Base-by-base conservation (phyloP, 345 rosid species). In the Camelina hispida region DNA sequence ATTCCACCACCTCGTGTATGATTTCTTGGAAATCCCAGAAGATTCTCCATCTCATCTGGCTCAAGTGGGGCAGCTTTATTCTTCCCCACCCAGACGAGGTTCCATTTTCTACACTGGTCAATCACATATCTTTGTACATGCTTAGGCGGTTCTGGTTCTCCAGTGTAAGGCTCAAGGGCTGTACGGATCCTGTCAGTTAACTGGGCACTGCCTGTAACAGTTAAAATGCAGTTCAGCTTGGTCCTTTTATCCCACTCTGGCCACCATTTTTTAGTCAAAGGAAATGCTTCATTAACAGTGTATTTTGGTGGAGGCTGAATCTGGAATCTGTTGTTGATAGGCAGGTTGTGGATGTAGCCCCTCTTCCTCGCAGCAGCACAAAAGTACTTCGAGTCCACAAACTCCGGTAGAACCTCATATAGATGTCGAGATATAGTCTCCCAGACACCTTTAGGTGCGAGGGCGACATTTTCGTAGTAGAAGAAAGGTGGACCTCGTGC, bases 1-100 rank as follows among this genome's bases (percentile, higher is more conserved):
- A 87, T 85, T 25, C 98, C 97, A n/a, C 98, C 98, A 18, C 98
- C 97, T 68, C 99, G 84, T 0, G 97, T 94, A 82, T 94, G 99
- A 60, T 92, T 91, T 68, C 32, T 89, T 0, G 99, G 99, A 72
- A 92, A 95, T 0, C 99, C 97, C 52, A 95, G 52, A 64, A 95
- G 92, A 87, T 85, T 84, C 69, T 94, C 99, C 20, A 88, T 90
- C 58, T 95, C 99, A 72, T 95, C 97, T 9, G 93, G 87, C 59
- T 92, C 97, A 11, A 94, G 90, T 9, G 96, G 92, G 14, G 99
- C 99, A 5, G 84, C 76, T 78, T 90, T 94, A 61, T 91, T 88
- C 79, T 84, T 81, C 18, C 99, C 99, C 51, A 94, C 97, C 99
- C 97, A 94, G 0, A 94, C 96, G 13, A 94, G 79, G 52, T 95